phyloP scores from a whole-genome alignment of 306 rosid genomes.

The Quercus berberidifolia region DNA sequence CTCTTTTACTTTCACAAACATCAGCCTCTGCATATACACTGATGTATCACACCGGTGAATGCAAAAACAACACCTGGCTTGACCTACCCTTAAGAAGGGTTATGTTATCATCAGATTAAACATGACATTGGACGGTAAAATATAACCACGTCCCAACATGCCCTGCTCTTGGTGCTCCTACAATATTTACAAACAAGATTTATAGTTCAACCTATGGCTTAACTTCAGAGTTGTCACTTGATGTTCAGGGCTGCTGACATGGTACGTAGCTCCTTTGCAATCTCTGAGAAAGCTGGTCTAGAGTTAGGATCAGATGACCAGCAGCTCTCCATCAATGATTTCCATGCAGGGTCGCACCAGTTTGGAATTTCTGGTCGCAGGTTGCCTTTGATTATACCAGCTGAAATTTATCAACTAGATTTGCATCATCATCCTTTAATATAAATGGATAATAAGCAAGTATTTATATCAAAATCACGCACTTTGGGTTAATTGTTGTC shows the following conservation, averaged over 20 bases:
- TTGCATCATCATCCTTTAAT: neutral
- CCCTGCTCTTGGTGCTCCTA: neutral
- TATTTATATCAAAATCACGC: neutral
- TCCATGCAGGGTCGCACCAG: slow-evolving; percentile 40
- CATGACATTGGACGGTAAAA: slow-evolving; percentile 7
- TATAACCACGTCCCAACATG: slow-evolving; percentile 7
- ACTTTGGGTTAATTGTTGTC: neutral
- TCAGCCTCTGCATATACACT: neutral
- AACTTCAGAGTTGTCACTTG: neutral
- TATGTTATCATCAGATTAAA: neutral
- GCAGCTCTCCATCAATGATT: slow-evolving; percentile 30
- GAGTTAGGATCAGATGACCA: slow-evolving; percentile 32
- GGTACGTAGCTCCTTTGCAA: slow-evolving; percentile 25
- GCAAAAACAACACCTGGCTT: slow-evolving; percentile 6
- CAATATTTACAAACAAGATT: slow-evolving; percentile 9
- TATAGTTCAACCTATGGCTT: neutral
- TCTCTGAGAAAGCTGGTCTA: slow-evolving; percentile 30
- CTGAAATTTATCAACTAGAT: slow-evolving; percentile 11
- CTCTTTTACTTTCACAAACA: neutral
- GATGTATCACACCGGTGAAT: neutral
- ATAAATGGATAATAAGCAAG: neutral
- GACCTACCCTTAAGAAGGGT: neutral
- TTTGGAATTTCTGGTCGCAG: slow-evolving; percentile 33
- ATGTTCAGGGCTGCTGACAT: slow-evolving; percentile 32
- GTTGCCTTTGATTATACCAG: slow-evolving; percentile 20